Percentiles rank a stretch among this genome's conserved stretches.
phyloP scores from a whole-genome alignment of 2,329 filamentous ascomycete species.

The Fusarium annulatum region DNA sequence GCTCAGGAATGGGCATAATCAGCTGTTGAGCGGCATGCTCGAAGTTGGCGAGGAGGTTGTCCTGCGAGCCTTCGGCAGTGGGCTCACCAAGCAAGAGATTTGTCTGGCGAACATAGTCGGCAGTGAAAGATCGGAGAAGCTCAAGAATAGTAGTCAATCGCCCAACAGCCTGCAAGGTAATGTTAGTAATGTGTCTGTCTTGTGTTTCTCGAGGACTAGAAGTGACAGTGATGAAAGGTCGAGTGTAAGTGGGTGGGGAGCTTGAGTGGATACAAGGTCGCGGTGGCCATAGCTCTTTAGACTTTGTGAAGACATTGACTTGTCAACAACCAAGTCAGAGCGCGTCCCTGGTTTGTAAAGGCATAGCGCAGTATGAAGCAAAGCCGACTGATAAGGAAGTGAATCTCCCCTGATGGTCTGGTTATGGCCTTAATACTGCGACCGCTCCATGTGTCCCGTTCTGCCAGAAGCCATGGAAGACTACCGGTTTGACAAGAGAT shows the following conservation, averaged over 20 bases:
- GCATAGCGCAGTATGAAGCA: background rate
- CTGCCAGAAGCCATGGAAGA: background rate
- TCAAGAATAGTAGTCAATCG: conserved; percentile 83
- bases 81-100: conserved; percentile 81
- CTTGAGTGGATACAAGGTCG: conserved; percentile 22
- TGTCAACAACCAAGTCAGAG: conserved; percentile 26
- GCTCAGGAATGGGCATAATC: conserved; percentile 54
- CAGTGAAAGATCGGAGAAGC: conserved; percentile 81
- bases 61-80: conserved; percentile 60
- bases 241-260: conserved; percentile 24
- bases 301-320: conserved; percentile 2
- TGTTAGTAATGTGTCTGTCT: conserved; percentile 50
- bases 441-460: background rate
- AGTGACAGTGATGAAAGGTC: background rate
- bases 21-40: conserved; percentile 62
- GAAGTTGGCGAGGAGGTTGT: conserved; percentile 61
- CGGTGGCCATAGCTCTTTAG: conserved; percentile 37
- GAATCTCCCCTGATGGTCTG: background rate
- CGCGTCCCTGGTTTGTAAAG: conserved; percentile 20
- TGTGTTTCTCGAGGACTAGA: background rate
- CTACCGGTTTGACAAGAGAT: background rate
- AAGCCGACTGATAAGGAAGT: background rate
- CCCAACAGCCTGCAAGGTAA: conserved; percentile 52
- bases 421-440: no score
- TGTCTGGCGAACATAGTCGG: conserved; percentile 89